Evolutionary conservation across 768 basidiomycete genomes (phyloP).

Genomic region (Chiua virens): DNA sequence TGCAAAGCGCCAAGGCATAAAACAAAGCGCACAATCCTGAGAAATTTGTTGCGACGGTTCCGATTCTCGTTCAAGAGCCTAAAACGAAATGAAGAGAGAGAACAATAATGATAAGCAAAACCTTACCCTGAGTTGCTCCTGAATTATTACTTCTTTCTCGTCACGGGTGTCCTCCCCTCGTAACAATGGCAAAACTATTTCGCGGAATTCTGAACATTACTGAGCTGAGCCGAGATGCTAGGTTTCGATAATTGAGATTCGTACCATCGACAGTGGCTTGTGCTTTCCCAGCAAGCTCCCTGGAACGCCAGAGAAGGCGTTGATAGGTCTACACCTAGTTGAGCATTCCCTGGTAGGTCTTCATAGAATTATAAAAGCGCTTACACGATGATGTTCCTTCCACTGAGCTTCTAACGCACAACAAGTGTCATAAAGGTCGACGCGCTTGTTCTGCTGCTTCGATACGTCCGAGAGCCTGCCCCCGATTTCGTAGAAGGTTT

Average conservation of each 20-base stretch:
- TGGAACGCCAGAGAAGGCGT: slow-evolving; percentile 18
- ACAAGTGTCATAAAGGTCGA: slow-evolving; percentile 14
- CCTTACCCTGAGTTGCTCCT: slow-evolving; percentile 6
- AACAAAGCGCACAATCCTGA: slow-evolving; percentile 13
- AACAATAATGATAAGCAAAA: background rate
- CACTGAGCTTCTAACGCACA: slow-evolving; percentile 12
- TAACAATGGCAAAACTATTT: slow-evolving; percentile 15
- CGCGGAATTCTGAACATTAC: slow-evolving; percentile 11
- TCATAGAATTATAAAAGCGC: background rate
- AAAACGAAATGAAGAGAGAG: background rate
- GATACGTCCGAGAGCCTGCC: slow-evolving; percentile 4
- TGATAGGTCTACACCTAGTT: slow-evolving; percentile 12
- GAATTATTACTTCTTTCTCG: slow-evolving; percentile 17
- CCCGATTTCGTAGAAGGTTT: slow-evolving; percentile 15
- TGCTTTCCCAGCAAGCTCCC: slow-evolving; percentile 20
- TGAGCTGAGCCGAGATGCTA: background rate
- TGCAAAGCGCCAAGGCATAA: background rate
- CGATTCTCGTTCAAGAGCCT: slow-evolving; percentile 15
- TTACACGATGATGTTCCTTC: slow-evolving; percentile 14
- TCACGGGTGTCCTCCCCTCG: background rate
- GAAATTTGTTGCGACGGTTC: slow-evolving; percentile 18
- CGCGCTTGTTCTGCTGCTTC: slow-evolving; percentile 5
- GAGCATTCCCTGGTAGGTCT: background rate
- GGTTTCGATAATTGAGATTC: background rate
- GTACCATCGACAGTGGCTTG: slow-evolving; percentile 18